A percentile compares a stretch with the other conserved stretches of the same genome.
Conservation (phyloP, 116 monocot genomes). For the Iris pallida region DNA sequence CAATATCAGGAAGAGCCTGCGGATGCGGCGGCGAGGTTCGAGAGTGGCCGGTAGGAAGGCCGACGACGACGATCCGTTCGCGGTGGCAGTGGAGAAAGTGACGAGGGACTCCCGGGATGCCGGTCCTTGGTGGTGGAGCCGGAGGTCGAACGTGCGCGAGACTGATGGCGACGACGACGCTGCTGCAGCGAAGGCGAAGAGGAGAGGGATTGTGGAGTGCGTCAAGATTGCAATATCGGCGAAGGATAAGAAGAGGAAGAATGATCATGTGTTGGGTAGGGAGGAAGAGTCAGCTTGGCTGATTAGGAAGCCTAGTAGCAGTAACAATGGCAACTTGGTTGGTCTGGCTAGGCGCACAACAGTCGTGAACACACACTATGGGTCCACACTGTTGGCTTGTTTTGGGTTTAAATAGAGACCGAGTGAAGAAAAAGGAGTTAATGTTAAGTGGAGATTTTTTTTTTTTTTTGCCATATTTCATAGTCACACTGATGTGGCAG, state of each 20-base stretch:
- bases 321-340: too few relatives aligned
- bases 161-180: too few relatives aligned
- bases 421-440: too few relatives aligned
- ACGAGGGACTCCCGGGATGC: not conserved
- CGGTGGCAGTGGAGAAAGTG: not conserved
- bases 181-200: not conserved
- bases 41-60: too few relatives aligned
- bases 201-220: not conserved
- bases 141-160: not conserved
- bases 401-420: too few relatives aligned
- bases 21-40: not conserved
- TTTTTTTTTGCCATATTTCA: too few relatives aligned
- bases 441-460: too few relatives aligned
- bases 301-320: too few relatives aligned
- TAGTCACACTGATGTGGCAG: too few relatives aligned
- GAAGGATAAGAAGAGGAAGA: not conserved
- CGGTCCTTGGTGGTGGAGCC: too few relatives aligned
- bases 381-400: not conserved
- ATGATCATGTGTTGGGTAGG: not conserved
- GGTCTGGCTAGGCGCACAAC: not conserved
- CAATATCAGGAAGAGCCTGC: conserved; percentile 7
- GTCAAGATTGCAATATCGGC: not conserved
- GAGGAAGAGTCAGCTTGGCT: too few relatives aligned
- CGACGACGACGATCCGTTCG: not conserved
- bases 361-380: not conserved